Conservation (phyloP, 805 yeast species). For the Ogataea trehalophila region DNA sequence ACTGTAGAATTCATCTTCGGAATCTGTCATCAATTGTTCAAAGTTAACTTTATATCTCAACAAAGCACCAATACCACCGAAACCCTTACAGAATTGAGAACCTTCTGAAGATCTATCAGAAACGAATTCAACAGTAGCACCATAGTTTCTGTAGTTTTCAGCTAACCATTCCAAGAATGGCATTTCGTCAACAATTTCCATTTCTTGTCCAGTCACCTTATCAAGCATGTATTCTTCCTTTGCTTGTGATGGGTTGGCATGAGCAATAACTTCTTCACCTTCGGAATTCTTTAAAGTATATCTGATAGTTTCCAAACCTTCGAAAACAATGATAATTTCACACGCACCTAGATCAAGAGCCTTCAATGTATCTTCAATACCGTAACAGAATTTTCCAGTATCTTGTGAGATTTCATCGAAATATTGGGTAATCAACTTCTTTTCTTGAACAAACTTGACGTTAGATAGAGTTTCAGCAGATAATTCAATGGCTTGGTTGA, state of each 20-base stretch:
- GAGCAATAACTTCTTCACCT: constrained; percentile 69
- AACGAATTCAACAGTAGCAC: constrained; percentile 94
- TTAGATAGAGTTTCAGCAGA: constrained; percentile 96
- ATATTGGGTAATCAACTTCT: constrained; percentile 86
- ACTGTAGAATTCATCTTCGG: constrained; percentile 77
- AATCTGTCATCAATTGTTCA: constrained; percentile 87
- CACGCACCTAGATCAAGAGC: constrained; percentile 96
- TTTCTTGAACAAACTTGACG: constrained; percentile 97
- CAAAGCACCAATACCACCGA: constrained; percentile 98
- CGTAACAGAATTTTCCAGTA: constrained; percentile 95
- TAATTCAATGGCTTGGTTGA: constrained; percentile 97
- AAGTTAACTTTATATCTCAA: constrained; percentile 95
- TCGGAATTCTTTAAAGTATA: constrained; percentile 80
- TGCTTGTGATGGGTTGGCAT: constrained; percentile 66
- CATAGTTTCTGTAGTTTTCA: constrained; percentile 88
- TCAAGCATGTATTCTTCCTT: constrained; percentile 76
- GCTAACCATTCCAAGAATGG: constrained; percentile 96
- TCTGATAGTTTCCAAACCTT: constrained; percentile 81
- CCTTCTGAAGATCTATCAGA: constrained; percentile 97
- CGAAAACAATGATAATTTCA: constrained; percentile 88
- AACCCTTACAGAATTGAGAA: constrained; percentile 95
- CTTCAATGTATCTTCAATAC: constrained; percentile 93
- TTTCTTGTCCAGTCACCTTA: constrained; percentile 82
- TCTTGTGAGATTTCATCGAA: constrained; percentile 98
- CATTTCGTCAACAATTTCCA: constrained; percentile 83